These are phyloP conservation scores for Rickenella mellea DNA, from an alignment of 768 basidiomycete genomes.

Conservation along the genomic window DNA sequence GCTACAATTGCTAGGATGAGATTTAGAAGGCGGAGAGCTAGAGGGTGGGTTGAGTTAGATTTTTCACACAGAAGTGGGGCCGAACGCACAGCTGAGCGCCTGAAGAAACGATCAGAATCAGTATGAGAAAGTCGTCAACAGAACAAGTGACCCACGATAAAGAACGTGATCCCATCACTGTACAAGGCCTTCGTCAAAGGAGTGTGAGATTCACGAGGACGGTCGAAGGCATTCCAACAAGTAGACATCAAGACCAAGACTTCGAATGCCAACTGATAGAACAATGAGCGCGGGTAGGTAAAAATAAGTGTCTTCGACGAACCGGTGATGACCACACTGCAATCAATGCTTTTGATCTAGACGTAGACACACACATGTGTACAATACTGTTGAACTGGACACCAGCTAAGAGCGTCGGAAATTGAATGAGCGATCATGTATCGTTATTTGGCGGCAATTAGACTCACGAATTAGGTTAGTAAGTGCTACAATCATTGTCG, in stretches of 20 bases:
- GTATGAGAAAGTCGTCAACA: neutral
- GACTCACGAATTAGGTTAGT: slow-evolving; percentile 17
- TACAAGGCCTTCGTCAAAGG: slow-evolving; percentile 21
- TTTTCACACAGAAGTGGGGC: too few species aligned
- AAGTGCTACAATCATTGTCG: slow-evolving; percentile 15
- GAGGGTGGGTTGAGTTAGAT: too few species aligned
- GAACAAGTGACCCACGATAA: slow-evolving; percentile 20
- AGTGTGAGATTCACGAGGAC: slow-evolving; percentile 18
- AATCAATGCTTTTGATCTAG: slow-evolving; percentile 11
- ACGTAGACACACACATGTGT: slow-evolving; percentile 20
- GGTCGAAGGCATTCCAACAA: slow-evolving; percentile 24
- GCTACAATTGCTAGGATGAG: slow-evolving; percentile 13
- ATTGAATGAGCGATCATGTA: neutral
- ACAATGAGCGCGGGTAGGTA: neutral
- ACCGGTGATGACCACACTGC: slow-evolving; percentile 26
- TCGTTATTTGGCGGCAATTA: neutral
- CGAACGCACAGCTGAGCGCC: neutral
- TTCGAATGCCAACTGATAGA: slow-evolving; percentile 24
- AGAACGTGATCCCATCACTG: slow-evolving; percentile 25
- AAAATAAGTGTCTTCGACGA: slow-evolving; percentile 3
- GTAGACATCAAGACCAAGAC: slow-evolving; percentile 21
- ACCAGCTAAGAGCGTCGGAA: slow-evolving; percentile 15
- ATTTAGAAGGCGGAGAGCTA: slow-evolving; percentile 17
- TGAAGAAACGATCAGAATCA: neutral
- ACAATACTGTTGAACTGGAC: slow-evolving; percentile 12